phyloP scores from a whole-genome alignment of 176 grass and related monocot species.

The Elymus sibiricus region DNA sequence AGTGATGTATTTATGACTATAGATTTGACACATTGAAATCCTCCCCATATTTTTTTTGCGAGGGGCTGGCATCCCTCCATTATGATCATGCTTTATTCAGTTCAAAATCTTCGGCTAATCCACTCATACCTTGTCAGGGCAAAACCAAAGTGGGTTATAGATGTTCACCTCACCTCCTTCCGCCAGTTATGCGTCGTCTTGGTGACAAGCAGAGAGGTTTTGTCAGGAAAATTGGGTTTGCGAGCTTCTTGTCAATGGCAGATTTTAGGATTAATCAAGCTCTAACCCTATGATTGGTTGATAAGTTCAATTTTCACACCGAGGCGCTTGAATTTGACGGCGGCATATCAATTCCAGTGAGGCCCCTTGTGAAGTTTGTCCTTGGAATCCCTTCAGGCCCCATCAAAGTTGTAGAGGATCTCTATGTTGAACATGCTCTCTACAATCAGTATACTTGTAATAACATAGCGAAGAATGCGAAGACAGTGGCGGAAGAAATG shows the following conservation, averaged over 20 bases:
- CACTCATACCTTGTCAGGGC: neutral
- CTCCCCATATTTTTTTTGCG: too few relatives aligned
- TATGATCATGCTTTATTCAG: neutral
- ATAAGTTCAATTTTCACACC: neutral
- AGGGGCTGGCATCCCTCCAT: too few relatives aligned
- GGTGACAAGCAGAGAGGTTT: neutral
- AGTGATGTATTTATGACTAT: too few relatives aligned
- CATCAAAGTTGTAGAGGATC: neutral
- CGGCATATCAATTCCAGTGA: neutral
- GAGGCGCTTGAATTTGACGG: neutral
- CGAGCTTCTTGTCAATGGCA: neutral
- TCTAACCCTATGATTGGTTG: neutral
- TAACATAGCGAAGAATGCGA: neutral
- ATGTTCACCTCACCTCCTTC: neutral
- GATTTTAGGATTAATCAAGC: neutral
- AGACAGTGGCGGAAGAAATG: neutral
- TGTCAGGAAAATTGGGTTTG: neutral
- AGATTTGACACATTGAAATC: too few relatives aligned
- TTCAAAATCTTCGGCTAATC: neutral
- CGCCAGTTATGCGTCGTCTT: neutral
- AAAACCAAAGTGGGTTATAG: neutral
- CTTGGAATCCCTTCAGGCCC: neutral
- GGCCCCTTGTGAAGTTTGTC: neutral
- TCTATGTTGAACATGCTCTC: neutral
- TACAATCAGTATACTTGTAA: neutral